phyloP scores from a whole-genome alignment of 768 basidiomycete genomes.

The Kwoniella dendrophila region DNA sequence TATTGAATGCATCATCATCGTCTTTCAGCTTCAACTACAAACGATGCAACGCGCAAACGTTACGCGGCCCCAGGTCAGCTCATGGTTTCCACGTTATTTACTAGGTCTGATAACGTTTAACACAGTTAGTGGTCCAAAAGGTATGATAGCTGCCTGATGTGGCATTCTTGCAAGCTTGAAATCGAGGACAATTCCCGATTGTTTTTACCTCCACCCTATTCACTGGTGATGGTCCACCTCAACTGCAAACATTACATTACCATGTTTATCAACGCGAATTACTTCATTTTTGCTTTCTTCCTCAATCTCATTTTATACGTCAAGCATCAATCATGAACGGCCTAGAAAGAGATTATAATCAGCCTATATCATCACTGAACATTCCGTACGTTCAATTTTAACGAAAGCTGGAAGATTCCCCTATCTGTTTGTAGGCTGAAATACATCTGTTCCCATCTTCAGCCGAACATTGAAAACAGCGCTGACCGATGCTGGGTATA shows the following conservation, averaged over 20 bases:
- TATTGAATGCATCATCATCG: slow-evolving; percentile 4
- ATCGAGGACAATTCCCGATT: not conserved
- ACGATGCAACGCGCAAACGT: slow-evolving; percentile 13
- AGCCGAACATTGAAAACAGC: slow-evolving; percentile 33
- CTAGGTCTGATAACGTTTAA: too few species aligned
- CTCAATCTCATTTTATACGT: not conserved
- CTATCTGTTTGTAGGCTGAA: not conserved
- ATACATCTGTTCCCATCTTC: not conserved
- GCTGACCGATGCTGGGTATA: slow-evolving; percentile 45
- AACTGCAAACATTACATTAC: not conserved
- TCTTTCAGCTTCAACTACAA: not conserved
- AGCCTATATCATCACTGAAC: not conserved
- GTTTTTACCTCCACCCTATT: not conserved
- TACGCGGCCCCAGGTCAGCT: slow-evolving; percentile 6
- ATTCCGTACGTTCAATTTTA: not conserved
- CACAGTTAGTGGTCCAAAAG: too few species aligned
- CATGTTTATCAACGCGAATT: not conserved
- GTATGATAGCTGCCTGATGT: too few species aligned
- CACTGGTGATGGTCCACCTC: slow-evolving; percentile 13
- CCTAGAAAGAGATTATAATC: too few species aligned
- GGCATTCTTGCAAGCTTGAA: not conserved
- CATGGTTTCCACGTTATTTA: not conserved
- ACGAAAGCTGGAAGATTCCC: not conserved
- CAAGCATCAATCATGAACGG: not conserved
- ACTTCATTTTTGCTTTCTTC: slow-evolving; percentile 3